Evolutionary conservation across 192 early-diverging fungal genomes (phyloP).

Genomic region (Rhizophagus clarus): DNA sequence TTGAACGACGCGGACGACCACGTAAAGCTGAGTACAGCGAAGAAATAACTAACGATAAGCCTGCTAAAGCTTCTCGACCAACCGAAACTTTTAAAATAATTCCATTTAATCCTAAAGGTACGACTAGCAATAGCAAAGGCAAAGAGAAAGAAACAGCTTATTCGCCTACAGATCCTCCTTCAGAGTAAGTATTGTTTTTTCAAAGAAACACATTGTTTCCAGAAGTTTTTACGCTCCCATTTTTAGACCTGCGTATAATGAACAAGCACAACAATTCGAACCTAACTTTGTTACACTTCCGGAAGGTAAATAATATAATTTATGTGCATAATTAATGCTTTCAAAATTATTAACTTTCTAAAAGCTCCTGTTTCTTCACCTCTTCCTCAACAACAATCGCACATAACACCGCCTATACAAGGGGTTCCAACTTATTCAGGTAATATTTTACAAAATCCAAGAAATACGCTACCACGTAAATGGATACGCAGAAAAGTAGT

Average conservation of each 20-base stretch:
- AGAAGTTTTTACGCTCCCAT: not conserved
- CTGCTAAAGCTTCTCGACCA: not conserved
- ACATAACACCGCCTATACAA: not conserved
- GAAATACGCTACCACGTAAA: slow-evolving; percentile 2
- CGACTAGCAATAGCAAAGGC: not conserved
- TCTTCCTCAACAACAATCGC: not conserved
- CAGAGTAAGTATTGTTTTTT: not conserved
- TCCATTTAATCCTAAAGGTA: slow-evolving; percentile 2
- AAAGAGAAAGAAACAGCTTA: not conserved
- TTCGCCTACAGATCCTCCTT: not conserved
- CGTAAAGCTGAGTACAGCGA: not conserved
- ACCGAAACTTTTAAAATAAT: slow-evolving; percentile 2
- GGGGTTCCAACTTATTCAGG: not conserved
- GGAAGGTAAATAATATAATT: not conserved
- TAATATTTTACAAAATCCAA: not conserved
- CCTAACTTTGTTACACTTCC: not conserved
- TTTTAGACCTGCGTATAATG: not conserved
- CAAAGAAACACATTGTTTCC: not conserved
- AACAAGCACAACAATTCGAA: not conserved
- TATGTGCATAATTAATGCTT: not conserved
- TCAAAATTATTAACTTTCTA: not conserved
- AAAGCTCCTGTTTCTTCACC: not conserved
- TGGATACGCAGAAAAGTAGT: slow-evolving; percentile 24
- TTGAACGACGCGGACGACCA: slow-evolving; percentile 1
- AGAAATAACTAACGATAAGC: not conserved